A percentile compares a stretch with the other conserved stretches of the same genome.
Conservation (phyloP, 805 yeast genomes). For the Tetrapisispora arboricola region DNA sequence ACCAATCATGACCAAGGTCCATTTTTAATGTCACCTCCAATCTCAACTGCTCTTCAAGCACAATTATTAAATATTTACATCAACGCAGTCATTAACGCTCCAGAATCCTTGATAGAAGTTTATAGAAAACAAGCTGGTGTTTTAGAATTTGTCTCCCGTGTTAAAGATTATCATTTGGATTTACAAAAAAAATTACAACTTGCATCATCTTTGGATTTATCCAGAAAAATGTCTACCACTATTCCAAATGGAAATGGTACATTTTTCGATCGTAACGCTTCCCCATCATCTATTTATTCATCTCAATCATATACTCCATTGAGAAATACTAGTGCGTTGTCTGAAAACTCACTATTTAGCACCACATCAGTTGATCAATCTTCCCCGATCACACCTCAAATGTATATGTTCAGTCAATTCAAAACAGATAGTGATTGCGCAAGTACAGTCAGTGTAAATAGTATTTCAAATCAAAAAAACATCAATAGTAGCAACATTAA, state of each 20-base stretch:
- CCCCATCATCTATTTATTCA: conserved; percentile 17
- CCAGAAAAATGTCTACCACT: conserved; percentile 12
- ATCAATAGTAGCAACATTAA: conserved; percentile 2
- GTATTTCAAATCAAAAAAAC: conserved; percentile 12
- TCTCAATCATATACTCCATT: conserved; percentile 25
- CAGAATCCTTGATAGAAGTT: conserved; percentile 14
- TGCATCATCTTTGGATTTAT: conserved; percentile 21
- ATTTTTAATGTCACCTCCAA: conserved; percentile 17
- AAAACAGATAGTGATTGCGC: conserved; percentile 22
- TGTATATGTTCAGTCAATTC: conserved; percentile 23
- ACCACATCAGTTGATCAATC: conserved; percentile 14
- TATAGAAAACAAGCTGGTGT: conserved; percentile 19
- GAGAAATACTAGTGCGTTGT: conserved; percentile 25
- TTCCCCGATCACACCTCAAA: conserved; percentile 27
- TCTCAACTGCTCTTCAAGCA: conserved; percentile 14
- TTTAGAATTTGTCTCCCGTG: conserved; percentile 11
- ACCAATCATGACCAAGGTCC: conserved; percentile 22
- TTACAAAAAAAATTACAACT: conserved; percentile 19
- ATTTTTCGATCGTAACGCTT: conserved; percentile 12
- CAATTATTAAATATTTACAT: conserved; percentile 14
- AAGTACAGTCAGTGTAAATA: conserved; percentile 22
- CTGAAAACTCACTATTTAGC: conserved; percentile 27
- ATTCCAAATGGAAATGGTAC: conserved; percentile 6
- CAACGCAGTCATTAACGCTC: conserved; percentile 13
- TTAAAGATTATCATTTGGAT: conserved; percentile 14